phyloP scores from a whole-genome alignment of 345 rosid species.

The Dovyalis caffra region DNA sequence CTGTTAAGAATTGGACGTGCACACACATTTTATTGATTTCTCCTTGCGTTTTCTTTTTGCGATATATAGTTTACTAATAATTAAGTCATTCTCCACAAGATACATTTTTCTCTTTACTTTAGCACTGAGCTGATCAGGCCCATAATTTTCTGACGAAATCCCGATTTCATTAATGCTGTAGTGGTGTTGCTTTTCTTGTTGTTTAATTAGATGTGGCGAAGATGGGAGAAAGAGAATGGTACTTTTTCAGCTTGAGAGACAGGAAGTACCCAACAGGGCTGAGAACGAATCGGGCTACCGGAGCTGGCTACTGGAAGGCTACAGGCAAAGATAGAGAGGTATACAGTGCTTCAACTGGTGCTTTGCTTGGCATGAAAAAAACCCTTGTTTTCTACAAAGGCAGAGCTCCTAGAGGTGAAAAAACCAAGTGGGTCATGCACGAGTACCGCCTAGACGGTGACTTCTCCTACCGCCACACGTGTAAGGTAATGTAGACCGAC shows the following conservation, averaged over 20 bases:
- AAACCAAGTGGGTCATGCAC: constrained; percentile 97
- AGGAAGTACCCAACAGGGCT: constrained; percentile 91
- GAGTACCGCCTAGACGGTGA: constrained; percentile 86
- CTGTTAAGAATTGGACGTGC: background rate
- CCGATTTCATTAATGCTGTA: background rate
- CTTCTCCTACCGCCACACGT: constrained; percentile 73
- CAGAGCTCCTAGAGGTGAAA: constrained; percentile 86
- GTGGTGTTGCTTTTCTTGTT: background rate
- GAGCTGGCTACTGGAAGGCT: constrained; percentile 92
- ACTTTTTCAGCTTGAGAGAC: constrained; percentile 82
- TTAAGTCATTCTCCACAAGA: background rate
- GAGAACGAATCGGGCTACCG: constrained; percentile 83
- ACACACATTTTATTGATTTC: background rate
- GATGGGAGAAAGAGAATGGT: constrained; percentile 95
- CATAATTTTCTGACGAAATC: background rate
- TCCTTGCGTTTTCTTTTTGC: background rate
- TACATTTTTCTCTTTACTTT: background rate
- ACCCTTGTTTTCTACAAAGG: constrained; percentile 84
- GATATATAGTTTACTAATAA: too few relatives aligned
- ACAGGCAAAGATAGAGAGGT: constrained; percentile 85
- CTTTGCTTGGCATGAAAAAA: constrained; percentile 85
- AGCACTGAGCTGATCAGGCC: background rate
- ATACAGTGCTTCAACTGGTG: constrained; percentile 48
- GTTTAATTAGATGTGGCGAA: constrained; percentile 54
- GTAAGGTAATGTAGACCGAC: constrained; percentile 49